Percentiles rank a stretch among this genome's conserved stretches.
Evolutionary conservation across 495 filamentous ascomycete genomes (phyloP).

Genomic region (Letharia columbiana): DNA sequence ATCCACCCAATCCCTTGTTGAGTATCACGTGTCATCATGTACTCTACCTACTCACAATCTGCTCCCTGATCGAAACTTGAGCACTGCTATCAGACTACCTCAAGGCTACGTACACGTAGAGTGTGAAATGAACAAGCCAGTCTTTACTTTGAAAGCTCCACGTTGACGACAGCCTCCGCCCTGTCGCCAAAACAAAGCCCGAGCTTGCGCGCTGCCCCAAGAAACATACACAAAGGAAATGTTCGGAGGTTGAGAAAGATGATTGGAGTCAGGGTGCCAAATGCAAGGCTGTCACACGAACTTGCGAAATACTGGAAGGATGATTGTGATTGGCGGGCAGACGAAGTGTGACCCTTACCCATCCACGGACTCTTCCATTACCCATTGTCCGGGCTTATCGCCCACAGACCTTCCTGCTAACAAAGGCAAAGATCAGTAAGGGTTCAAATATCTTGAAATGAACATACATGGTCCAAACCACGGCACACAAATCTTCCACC

Average conservation of each 20-base stretch:
- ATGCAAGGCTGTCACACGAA: constrained; percentile 42
- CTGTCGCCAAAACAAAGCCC: constrained; percentile 24
- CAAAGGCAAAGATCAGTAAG: constrained; percentile 19
- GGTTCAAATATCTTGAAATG: constrained; percentile 21
- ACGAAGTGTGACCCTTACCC: constrained; percentile 14
- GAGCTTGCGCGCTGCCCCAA: constrained; percentile 23
- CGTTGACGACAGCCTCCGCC: constrained; percentile 22
- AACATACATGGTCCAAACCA: constrained; percentile 20
- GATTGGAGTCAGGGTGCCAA: constrained; percentile 41
- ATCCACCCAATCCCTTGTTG: too few relatives aligned
- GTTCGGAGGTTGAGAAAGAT: constrained; percentile 23
- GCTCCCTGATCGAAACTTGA: too few relatives aligned
- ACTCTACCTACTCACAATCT: too few relatives aligned
- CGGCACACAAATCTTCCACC: constrained; percentile 18
- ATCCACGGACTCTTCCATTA: too few relatives aligned
- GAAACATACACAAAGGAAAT: constrained; percentile 9
- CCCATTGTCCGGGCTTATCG: not conserved
- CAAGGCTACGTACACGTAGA: not conserved
- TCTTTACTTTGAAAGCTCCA: constrained; percentile 19
- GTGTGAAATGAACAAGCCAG: constrained; percentile 20
- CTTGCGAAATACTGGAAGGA: constrained; percentile 42
- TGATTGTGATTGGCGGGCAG: constrained; percentile 36
- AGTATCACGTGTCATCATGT: too few relatives aligned
- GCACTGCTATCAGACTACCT: too few relatives aligned
- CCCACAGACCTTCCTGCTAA: not conserved